Evolutionary conservation across 2,329 filamentous ascomycete species (phyloP), one percentile per base, ranked within the genome.

Genomic region (Diaporthe longicolla): DNA sequence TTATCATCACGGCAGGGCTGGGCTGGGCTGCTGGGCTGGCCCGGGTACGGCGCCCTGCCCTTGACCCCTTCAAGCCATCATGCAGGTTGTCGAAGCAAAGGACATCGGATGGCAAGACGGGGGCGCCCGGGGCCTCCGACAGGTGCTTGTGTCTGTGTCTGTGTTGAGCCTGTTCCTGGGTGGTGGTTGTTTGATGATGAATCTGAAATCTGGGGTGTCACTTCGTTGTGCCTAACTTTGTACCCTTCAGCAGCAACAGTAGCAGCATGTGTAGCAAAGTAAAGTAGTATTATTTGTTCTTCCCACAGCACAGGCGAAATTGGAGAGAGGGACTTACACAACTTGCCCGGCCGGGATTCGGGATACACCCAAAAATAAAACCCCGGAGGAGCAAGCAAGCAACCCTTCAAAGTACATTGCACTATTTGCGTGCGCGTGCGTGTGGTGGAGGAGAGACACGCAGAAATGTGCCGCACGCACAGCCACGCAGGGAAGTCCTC

Each of bases 341-440:
- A 5, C 24, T 50, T n/a, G 7, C 7, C 45, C 13, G 45, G 63
- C 37, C 45, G 63, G 63, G 63, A 52, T 66, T 66, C 63, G 45
- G 63, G 45, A 26, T 17, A 24, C 11, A 52, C 21, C 63, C 63
- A 66, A 66, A 66, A 66, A 66, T 66, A 66, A 66, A 66, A 52
- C 45, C 63, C 45, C 63, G 21, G 45, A 7, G 32, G n/a, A 19
- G 17, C 17, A 32, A 32, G 29, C 29, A 32, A 32, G 4, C 10
- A 4, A 15, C 37, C 37, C 37, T 54, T 32, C 19, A 1, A 43
- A 7, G 15, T 43, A 43, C 15, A 17, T 3, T 19, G 15, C 40
- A 43, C 6, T 50, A 37, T 66, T 68, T 26, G 32, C n/a, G n/a
- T 40, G 19, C 29, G 61, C 45, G 24, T 52, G 43, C 10, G 29